Conservation (phyloP, 768 basidiomycete genomes). For the Naganishia vaughanmartiniae region DNA sequence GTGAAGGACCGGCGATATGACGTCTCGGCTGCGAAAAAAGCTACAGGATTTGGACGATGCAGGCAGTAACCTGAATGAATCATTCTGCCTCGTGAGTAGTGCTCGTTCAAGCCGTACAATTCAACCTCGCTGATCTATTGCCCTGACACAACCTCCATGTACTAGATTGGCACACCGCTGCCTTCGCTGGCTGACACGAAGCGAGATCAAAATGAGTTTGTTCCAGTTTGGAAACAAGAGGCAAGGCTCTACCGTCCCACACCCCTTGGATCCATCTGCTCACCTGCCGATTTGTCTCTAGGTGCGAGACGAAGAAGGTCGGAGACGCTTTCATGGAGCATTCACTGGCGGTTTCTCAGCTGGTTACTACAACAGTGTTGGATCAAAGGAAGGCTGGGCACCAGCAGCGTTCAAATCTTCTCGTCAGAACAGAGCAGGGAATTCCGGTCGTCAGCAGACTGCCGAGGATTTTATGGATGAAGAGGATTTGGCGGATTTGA, state of each 20-base stretch:
- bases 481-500: slow-evolving; percentile 82
- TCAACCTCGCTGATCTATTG: slow-evolving; percentile 27
- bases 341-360: slow-evolving; percentile 98
- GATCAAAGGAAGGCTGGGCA: slow-evolving; percentile 96
- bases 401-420: slow-evolving; percentile 92
- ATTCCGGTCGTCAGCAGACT: slow-evolving; percentile 58
- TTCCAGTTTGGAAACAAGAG: slow-evolving; percentile 97
- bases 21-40: slow-evolving; percentile 71
- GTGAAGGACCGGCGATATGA: slow-evolving; percentile 36
- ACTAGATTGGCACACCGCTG: slow-evolving; percentile 85
- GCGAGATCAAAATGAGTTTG: slow-evolving; percentile 89
- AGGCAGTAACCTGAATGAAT: slow-evolving; percentile 67
- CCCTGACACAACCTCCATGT: neutral
- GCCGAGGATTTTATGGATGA: slow-evolving; percentile 99
- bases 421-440: slow-evolving; percentile 61
- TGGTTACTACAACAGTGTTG: slow-evolving; percentile 93
- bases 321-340: slow-evolving; percentile 90
- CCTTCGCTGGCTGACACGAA: slow-evolving; percentile 80
- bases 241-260: slow-evolving; percentile 55
- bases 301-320: slow-evolving; percentile 79
- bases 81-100: slow-evolving; percentile 71
- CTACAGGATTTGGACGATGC: slow-evolving; percentile 68
- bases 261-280: neutral
- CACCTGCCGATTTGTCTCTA: neutral
- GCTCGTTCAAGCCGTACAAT: neutral